These are phyloP conservation scores for Nakazawaea wickerhamii DNA, from an alignment of 805 yeast species.

Conservation along the genomic window DNA sequence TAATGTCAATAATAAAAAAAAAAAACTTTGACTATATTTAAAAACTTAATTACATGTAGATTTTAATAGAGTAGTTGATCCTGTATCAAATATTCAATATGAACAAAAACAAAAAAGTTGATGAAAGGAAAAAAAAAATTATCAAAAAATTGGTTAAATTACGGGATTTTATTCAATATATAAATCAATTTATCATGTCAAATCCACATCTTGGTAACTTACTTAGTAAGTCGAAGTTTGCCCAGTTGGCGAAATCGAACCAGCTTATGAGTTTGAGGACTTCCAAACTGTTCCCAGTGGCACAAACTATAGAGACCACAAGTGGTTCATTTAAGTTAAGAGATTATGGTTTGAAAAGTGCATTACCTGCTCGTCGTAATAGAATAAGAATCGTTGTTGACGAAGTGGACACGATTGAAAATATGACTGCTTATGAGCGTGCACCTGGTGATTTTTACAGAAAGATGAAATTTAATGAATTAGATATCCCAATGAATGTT, in stretches of 20 bases:
- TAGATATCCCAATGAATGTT: slow-evolving; percentile 45
- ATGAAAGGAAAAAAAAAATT: background rate
- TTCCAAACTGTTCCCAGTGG: slow-evolving; percentile 47
- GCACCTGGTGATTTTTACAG: slow-evolving; percentile 55
- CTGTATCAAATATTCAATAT: background rate
- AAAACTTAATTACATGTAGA: background rate
- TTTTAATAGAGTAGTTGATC: background rate
- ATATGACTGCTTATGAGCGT: slow-evolving; percentile 68
- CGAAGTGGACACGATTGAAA: slow-evolving; percentile 60
- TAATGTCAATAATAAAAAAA: background rate
- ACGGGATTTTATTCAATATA: background rate
- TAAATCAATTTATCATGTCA: background rate
- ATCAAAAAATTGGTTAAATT: background rate
- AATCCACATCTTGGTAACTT: slow-evolving; percentile 5
- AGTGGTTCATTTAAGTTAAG: slow-evolving; percentile 57
- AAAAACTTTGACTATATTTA: background rate
- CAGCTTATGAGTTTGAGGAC: slow-evolving; percentile 22
- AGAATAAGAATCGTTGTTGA: slow-evolving; percentile 56
- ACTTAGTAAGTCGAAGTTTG: slow-evolving; percentile 22
- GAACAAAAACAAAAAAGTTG: background rate
- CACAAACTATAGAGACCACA: slow-evolving; percentile 68
- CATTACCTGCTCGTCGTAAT: slow-evolving; percentile 59
- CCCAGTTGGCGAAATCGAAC: slow-evolving; percentile 28
- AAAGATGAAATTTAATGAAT: slow-evolving; percentile 62
- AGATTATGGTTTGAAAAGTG: slow-evolving; percentile 71